Percentiles rank a stretch among this genome's conserved stretches.
Evolutionary conservation across 148 eudicot genomes (phyloP).

Genomic region (Fagopyrum esculentum): DNA sequence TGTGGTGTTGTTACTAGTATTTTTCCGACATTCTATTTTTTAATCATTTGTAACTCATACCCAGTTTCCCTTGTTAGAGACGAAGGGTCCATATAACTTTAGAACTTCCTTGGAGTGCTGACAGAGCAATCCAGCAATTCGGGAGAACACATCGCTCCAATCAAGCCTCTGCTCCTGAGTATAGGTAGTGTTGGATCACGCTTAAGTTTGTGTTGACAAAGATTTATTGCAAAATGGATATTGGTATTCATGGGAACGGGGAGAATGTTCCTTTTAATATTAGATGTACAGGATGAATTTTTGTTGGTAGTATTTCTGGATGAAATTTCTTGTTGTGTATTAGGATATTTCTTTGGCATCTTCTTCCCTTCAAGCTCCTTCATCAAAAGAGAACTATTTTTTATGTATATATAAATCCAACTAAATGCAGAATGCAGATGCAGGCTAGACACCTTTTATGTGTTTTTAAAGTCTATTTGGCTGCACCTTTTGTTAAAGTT

Average conservation of each 20-base stretch:
- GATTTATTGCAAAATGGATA: neutral
- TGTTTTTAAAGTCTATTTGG: too few relatives aligned
- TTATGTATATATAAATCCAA: too few relatives aligned
- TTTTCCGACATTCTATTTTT: neutral
- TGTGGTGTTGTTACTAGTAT: neutral
- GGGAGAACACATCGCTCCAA: constrained; percentile 99
- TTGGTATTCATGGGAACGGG: neutral
- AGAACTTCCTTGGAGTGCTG: constrained; percentile 99
- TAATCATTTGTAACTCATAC: constrained; percentile 5
- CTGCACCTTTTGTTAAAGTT: too few relatives aligned
- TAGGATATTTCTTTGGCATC: neutral
- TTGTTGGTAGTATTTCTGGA: neutral
- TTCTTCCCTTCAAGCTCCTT: neutral
- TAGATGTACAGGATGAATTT: neutral
- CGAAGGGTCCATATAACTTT: constrained; percentile 94
- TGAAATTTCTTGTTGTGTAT: neutral
- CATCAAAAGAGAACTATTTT: neutral
- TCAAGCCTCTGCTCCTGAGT: constrained; percentile 98
- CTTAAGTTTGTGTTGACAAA: neutral
- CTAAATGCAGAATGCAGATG: too few relatives aligned
- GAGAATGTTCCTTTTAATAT: neutral
- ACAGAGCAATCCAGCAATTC: constrained; percentile 97
- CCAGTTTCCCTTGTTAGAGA: constrained; percentile 36
- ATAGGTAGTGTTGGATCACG: constrained; percentile 39
- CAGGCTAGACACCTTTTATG: too few relatives aligned